These are phyloP conservation scores for Puya raimondii DNA, from an alignment of 176 grass and related monocot genomes.

Conservation along the genomic window DNA sequence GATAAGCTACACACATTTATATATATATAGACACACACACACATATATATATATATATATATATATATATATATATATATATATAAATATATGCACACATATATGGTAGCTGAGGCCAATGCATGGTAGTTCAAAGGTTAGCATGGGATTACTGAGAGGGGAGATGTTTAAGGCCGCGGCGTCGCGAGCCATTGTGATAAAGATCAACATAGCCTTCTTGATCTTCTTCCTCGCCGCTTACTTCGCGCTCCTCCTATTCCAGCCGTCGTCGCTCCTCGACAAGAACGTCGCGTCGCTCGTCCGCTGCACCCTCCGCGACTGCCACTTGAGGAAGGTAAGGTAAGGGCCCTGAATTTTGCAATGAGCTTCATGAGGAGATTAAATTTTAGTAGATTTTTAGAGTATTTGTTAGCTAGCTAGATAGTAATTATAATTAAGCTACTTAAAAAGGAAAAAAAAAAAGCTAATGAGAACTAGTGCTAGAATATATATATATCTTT, in stretches of 20 bases:
- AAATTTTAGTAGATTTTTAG: too few species aligned
- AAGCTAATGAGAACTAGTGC: too few species aligned
- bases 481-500: too few species aligned
- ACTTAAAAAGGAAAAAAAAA: too few species aligned
- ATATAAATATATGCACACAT: neutral
- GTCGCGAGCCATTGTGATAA: constrained; percentile 45
- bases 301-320: constrained; percentile 56
- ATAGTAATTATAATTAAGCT: too few species aligned
- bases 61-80: neutral
- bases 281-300: constrained; percentile 39
- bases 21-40: too few species aligned
- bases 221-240: constrained; percentile 67
- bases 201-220: constrained; percentile 76
- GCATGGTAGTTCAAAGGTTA: neutral
- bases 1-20: too few species aligned
- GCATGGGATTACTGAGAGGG: constrained; percentile 14
- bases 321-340: constrained; percentile 89
- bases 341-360: constrained; percentile 23
- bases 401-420: too few species aligned
- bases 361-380: neutral
- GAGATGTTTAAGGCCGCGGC: constrained; percentile 45
- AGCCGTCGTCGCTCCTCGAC: constrained; percentile 41
- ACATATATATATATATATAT: too few species aligned
- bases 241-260: constrained; percentile 71
- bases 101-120: neutral